Evolutionary conservation across 208 protist species (phyloP).

Genomic region (Porcisia deanei): DNA sequence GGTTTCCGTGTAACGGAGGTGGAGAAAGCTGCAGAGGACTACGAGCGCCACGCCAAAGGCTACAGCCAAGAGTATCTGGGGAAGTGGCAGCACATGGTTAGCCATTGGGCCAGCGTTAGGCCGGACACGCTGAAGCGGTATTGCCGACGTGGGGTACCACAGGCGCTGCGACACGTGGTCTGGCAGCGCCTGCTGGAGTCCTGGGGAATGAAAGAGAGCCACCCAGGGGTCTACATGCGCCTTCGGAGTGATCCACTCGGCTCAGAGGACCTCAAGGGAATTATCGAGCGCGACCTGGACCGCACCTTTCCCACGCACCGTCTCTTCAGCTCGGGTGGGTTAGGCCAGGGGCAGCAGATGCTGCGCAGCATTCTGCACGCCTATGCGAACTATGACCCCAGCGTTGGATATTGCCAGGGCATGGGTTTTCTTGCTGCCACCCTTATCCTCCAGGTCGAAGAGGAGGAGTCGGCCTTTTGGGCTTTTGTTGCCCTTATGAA

Average conservation of each 20-base stretch:
- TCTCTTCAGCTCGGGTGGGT: constrained; percentile 48
- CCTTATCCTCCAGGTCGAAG: constrained; percentile 73
- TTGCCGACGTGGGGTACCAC: constrained; percentile 79
- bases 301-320: constrained; percentile 88
- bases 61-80: constrained; percentile 12
- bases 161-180: constrained; percentile 43
- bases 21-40: constrained; percentile 76
- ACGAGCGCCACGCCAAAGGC: constrained; percentile 13
- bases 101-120: constrained; percentile 35
- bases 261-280: constrained; percentile 33
- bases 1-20: constrained; percentile 68
- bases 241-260: constrained; percentile 33
- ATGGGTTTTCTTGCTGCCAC: constrained; percentile 92
- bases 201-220: constrained; percentile 18
- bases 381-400: constrained; percentile 71
- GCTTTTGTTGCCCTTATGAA: constrained; percentile 87
- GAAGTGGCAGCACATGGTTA: constrained; percentile 37
- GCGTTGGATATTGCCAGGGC: constrained; percentile 90
- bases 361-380: constrained; percentile 79
- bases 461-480: constrained; percentile 89
- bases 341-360: constrained; percentile 49
- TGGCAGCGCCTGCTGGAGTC: constrained; percentile 76
- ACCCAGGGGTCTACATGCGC: constrained; percentile 30
- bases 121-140: constrained; percentile 46
- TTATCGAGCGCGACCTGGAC: constrained; percentile 86